Base-by-base conservation (phyloP, 768 basidiomycete genomes). In the Sarcodon sp. region DNA sequence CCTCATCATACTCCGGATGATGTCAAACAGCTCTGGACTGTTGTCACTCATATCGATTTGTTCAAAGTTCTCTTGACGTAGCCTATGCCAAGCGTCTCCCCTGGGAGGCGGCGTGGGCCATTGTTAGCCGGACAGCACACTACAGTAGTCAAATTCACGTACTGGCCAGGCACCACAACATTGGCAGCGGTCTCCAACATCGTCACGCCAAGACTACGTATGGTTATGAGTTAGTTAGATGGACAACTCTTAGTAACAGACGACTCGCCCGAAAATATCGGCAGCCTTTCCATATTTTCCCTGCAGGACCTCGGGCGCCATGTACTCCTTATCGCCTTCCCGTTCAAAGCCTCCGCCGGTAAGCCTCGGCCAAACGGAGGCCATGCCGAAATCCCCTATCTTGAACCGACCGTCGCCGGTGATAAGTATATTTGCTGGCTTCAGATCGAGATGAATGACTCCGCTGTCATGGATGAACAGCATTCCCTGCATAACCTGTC, bases 351-450 rank as follows among this genome's bases (percentile, higher is more conserved):
- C 75, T 46, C 66, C 63, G 33, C 63, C 55, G 10, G 51, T 56
- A 38, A 57, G 54, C 35, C 91, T 70, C 0, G 91, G 90, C 86
- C 89, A 93, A 46, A 90, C 57, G 6, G 89, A 88, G n/a, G 94
- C 93, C 82, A 99, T 91, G 7, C 96, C 96, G 68, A 98, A 97
- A 63, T 99, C 96, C 7, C 94, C 94, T 61, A 99, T 91, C 69
- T 90, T 91, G 68, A 99, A 84, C 41, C 84, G 76, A 1, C 96
- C 96, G 38, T 81, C 76, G 7, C 71, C 71, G 8, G 88, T 91
- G 56, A 99, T 73, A 60, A 99, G 91, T 45, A 99, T 83, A 62
- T 99, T 99, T 38, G 90, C 90, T 10, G 96, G 96, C 68, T 99
- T 99, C 54, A 99, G 66, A 67, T 99, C 96, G 47, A 99, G 76